Base-by-base conservation (phyloP, 164 flowering plant species). In the Cinnamomum chago region DNA sequence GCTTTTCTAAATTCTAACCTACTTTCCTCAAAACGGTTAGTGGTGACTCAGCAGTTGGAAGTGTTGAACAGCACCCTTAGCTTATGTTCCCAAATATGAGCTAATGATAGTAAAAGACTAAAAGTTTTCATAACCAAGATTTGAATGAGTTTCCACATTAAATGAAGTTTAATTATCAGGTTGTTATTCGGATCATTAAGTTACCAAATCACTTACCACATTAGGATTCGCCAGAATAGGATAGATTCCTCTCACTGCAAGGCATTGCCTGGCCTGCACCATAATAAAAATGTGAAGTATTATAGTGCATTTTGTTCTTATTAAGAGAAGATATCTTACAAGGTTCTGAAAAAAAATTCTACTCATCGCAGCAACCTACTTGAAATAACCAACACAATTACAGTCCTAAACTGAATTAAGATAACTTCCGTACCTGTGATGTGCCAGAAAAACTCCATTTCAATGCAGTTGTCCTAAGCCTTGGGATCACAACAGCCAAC, bases 191-290 rank as follows among this genome's bases (percentile, higher is more conserved):
- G n/a, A 22, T 24, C 9, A 14, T 12, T 18, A 28, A 50, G 18
- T 3, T 0, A 9, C 11, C 23, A 52, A 22, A 18, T 22, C 25
- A 22, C 77, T 79, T 78, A 85, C 87, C 78, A 72, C 70, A 70
- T 76, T 73, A 27, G 86, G 83, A 78, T 74, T 78, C 7, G 82
- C 87, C 71, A 86, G 68, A 65, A 86, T 79, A 40, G 87, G 89
- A 71, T 78, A 78, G 50, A 86, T 78, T 68, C 86, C 89, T 68
- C 89, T 78, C 18, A 85, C 76, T 58, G 81, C 85, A 77, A 85
- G 87, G 75, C 85, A 81, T 62, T 86, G 87, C 78, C 78, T 82
- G 23, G 87, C 87, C 89, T 86, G 87, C 73, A 74, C 6, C 27
- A 67, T 22, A 30, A 24, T 64, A 22, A 64, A 22, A 17, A 20